Evolutionary conservation across 441 rosid genomes (phyloP).

Genomic region (Populus trichocarpa): DNA sequence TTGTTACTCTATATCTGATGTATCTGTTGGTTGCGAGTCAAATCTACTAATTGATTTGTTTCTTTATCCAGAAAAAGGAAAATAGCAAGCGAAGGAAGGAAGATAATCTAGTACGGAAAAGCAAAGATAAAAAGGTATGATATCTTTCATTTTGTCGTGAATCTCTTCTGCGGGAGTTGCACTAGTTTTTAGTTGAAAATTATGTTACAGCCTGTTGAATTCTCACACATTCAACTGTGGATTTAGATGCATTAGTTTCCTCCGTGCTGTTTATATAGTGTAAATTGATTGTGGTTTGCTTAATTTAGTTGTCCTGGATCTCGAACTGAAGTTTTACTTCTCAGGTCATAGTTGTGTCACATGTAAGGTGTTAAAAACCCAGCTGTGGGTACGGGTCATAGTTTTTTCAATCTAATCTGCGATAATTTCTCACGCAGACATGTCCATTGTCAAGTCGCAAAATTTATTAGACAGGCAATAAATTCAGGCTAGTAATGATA

Average conservation of each 20-base stretch:
- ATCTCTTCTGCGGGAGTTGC: neutral
- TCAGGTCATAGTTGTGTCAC: neutral
- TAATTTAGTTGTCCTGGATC: neutral
- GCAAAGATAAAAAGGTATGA: slow-evolving; percentile 57
- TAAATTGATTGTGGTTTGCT: neutral
- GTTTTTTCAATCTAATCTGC: neutral
- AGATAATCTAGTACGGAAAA: slow-evolving; percentile 40
- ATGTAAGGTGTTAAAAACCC: neutral
- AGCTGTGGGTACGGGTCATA: neutral
- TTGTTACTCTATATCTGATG: neutral
- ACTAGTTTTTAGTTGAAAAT: neutral
- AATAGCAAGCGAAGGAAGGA: slow-evolving; percentile 55
- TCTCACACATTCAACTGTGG: neutral
- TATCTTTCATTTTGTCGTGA: neutral
- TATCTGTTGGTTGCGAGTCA: neutral
- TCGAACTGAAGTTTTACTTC: neutral
- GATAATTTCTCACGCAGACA: neutral
- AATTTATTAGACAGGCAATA: neutral
- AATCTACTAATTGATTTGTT: slow-evolving; percentile 10
- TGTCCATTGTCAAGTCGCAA: neutral
- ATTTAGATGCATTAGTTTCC: neutral
- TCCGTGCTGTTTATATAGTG: neutral
- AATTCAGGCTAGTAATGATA: neutral
- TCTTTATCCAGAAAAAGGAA: slow-evolving; percentile 53
- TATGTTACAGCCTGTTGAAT: neutral